A percentile compares a stretch with the other conserved stretches of the same genome.
Evolutionary conservation across 805 yeast genomes (phyloP).

Genomic region (Metschnikowia hibisci): DNA sequence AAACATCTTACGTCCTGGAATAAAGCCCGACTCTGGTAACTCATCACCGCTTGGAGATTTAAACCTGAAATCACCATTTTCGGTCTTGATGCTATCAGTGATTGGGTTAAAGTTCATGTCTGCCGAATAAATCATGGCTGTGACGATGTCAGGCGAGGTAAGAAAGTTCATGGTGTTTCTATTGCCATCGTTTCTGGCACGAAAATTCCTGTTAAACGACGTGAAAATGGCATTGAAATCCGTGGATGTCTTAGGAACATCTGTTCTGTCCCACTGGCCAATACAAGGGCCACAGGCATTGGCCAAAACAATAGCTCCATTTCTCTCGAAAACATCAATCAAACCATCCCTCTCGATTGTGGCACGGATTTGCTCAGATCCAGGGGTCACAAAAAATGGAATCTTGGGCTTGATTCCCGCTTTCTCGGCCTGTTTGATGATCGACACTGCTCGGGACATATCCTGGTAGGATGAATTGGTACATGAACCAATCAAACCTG

Average conservation of each 20-base stretch:
- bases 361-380: conserved; percentile 97
- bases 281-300: conserved; percentile 99
- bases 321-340: conserved; percentile 70
- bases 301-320: conserved; percentile 90
- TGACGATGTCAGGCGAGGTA: conserved; percentile 97
- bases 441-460: conserved; percentile 92
- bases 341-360: conserved; percentile 95
- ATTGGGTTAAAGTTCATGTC: conserved; percentile 88
- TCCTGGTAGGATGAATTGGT: conserved; percentile 98
- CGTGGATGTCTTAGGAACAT: conserved; percentile 57
- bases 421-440: conserved; percentile 79
- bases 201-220: conserved; percentile 95
- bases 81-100: conserved; percentile 73
- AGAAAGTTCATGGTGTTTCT: conserved; percentile 95
- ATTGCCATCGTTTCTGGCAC: conserved; percentile 98
- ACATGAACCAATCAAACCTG: conserved; percentile 96
- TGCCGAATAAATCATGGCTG: conserved; percentile 95
- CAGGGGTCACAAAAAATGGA: conserved; percentile 94
- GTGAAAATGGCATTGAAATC: conserved; percentile 89
- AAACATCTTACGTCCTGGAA: conserved; percentile 67
- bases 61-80: conserved; percentile 76
- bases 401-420: conserved; percentile 88
- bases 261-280: conserved; percentile 98
- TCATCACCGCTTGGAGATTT: conserved; percentile 79
- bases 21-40: conserved; percentile 75